Base-by-base conservation (phyloP, 176 grass and related monocot species). In the Rhynchospora pubera region DNA sequence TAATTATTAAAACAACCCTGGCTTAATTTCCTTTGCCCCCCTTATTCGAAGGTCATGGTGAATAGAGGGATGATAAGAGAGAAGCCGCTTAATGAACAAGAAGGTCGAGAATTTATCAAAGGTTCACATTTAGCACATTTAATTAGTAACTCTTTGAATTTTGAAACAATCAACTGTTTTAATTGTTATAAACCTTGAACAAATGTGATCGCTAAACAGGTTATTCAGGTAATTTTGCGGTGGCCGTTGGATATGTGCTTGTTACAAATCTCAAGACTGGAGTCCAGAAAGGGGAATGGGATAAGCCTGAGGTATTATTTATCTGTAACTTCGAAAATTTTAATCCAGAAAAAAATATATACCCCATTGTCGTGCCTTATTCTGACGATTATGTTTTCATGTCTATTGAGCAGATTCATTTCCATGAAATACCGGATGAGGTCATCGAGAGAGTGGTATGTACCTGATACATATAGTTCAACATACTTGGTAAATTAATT, bases 101-200 rank as follows among this genome's bases (percentile, higher is more conserved):
- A 91, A 90, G 91, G 91, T 57, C 87, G 70, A 9, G 91, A 97
- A 56, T 97, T 97, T 84, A 93, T 97, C 47, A 84, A 84, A 83
- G 88, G 91, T 97, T 46, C 9, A 62, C 0, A 62, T 62, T 62
- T 32, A 64, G 62, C 23, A 72, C 5, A 72, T 22, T 46, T 72
- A n/a, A n/a, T n/a, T n/a, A 72, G n/a, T 19, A 75, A 76, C 21
- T 77, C 15, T 34, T 7, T 64, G 5, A 65, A 44, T 10, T 34
- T 7, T 64, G 5, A 65, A 44, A 43, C 34, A 18, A 44, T 2
- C 8, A 62, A 14, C n/a, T 62, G 43, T 73, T 57, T 43, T 68
- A 14, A 66, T 50, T 65, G 24, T 28, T 28, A 28, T 28, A 1
- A 56, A 23, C 69, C 19, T 68, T 16, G 8, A 82, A 67, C 43